Conservation (phyloP, 163 green algal genomes). For the Chlamydomonas reinhardtii region DNA sequence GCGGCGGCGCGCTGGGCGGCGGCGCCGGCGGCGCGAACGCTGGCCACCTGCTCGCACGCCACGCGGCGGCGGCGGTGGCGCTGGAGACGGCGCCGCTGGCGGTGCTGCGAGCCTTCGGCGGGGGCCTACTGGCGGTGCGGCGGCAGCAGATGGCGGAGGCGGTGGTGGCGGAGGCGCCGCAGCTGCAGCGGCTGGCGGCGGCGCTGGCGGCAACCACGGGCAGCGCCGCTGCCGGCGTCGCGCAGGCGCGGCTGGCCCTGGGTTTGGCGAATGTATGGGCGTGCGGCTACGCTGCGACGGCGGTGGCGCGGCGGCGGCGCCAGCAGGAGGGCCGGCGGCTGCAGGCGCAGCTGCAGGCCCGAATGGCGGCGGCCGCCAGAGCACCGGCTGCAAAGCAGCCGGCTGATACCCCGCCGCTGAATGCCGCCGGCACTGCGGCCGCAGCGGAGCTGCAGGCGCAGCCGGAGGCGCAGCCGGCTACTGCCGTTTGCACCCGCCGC, state of each 20-base stretch:
- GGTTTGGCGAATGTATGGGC: slow-evolving; percentile 24
- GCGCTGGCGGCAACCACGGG: neutral
- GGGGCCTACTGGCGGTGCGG: neutral
- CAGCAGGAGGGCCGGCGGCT: neutral
- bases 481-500: no score
- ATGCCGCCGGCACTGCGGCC: neutral
- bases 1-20: no score
- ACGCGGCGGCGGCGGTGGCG: neutral
- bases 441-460: no score
- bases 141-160: neutral
- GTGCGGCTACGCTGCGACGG: neutral
- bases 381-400: no score
- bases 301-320: neutral
- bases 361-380: neutral
- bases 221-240: neutral
- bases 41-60: neutral
- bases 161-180: neutral
- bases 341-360: neutral
- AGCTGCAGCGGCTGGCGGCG: neutral
- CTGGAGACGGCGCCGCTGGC: slow-evolving; percentile 17
- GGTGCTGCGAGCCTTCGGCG: slow-evolving; percentile 10
- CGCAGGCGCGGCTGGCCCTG: slow-evolving; percentile 19
- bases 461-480: no score
- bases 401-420: neutral
- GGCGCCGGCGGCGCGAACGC: neutral